phyloP scores from a whole-genome alignment of 805 yeast genomes.

The Ogataea pignaliae region DNA sequence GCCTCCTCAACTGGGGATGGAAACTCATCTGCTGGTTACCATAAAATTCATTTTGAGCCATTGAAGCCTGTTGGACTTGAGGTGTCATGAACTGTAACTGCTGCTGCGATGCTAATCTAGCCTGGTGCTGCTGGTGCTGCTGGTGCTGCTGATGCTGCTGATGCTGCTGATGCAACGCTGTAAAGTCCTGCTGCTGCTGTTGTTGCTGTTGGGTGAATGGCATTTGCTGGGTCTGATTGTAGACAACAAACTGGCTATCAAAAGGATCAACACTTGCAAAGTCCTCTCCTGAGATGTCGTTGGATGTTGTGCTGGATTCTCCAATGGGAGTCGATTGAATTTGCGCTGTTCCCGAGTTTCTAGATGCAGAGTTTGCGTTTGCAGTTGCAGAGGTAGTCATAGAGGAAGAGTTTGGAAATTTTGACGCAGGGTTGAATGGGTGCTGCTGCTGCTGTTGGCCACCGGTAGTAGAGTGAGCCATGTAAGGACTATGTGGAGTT shows the following conservation, averaged over 20 bases:
- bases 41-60: not conserved
- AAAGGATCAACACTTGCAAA: no score
- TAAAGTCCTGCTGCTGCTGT: conserved; percentile 1
- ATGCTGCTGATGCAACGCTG: not conserved
- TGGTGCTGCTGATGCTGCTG: not conserved
- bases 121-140: conserved; percentile 1
- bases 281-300: no score
- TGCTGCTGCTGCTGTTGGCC: conserved; percentile 5
- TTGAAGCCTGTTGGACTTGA: conserved; percentile 1
- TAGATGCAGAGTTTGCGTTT: no score
- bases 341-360: no score
- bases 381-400: no score
- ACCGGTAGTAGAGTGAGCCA: not conserved
- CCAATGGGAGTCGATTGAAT: no score
- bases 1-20: conserved; percentile 39
- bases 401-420: no score
- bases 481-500: not conserved
- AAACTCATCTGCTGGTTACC: not conserved
- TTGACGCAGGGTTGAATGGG: no score
- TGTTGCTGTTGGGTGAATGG: not conserved
- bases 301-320: no score
- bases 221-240: not conserved
- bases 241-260: not conserved
- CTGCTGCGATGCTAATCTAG: not conserved
- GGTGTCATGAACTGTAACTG: conserved; percentile 1